Percentiles rank a stretch among this genome's conserved stretches.
phyloP scores from a whole-genome alignment of 2,329 filamentous ascomycete species.

The Penicillium polonicum region DNA sequence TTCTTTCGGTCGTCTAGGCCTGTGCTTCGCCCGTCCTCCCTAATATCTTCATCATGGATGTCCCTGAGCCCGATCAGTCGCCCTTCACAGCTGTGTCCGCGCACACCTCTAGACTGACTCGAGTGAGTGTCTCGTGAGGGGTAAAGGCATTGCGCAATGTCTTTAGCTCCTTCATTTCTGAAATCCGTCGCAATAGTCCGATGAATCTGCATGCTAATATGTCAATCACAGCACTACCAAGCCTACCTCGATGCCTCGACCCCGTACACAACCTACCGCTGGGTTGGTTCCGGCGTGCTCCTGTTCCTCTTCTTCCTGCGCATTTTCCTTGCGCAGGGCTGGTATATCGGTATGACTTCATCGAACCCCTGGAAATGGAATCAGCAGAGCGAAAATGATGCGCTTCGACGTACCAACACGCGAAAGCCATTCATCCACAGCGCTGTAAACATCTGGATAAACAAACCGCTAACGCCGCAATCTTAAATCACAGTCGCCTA shows the following conservation, averaged over 20 bases:
- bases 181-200: background rate
- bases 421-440: background rate
- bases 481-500: conserved; percentile 70
- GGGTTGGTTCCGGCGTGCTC: conserved; percentile 75
- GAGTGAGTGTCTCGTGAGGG: conserved; percentile 36
- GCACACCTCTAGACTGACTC: conserved; percentile 62
- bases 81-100: conserved; percentile 86
- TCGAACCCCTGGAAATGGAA: background rate
- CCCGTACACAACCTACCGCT: conserved; percentile 84
- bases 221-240: conserved; percentile 74
- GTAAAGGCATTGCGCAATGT: conserved; percentile 11
- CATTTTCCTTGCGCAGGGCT: conserved; percentile 90
- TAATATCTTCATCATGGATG: conserved; percentile 65
- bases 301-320: conserved; percentile 82
- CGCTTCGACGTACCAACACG: background rate
- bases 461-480: conserved; percentile 7
- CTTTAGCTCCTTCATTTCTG: background rate
- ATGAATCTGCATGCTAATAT: conserved; percentile 13
- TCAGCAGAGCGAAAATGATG: background rate
- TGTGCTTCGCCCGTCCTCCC: background rate
- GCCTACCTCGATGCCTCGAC: conserved; percentile 90
- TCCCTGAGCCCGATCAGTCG: conserved; percentile 80
- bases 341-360: conserved; percentile 83
- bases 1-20: conserved; percentile 5
- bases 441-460: background rate